Base-by-base conservation (phyloP, 1,139 yeast species). In the Geotrichum aggregatum region DNA sequence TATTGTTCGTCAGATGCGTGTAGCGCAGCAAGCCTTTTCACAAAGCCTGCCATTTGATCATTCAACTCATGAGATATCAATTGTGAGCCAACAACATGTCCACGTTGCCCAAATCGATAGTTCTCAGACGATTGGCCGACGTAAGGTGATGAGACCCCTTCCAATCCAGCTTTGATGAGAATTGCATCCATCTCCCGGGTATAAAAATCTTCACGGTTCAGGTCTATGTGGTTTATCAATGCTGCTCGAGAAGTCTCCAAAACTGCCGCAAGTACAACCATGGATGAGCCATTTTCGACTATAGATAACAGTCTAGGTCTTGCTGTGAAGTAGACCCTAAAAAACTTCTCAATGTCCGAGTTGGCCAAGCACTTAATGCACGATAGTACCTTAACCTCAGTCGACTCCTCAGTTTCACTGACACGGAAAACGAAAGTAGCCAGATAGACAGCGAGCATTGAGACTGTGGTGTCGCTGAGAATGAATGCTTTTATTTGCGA, bases 351-450 rank as follows among this genome's bases (percentile, higher is more conserved):
- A 18, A 42, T 7, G 31, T 47, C 42, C 11, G 28, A 57, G 31
- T 66, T 65, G 47, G 77, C 72, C 51, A 81, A 62, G 56, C 74
- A 68, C 54, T 72, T 69, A 62, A 78, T 70, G 14, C 84, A 64
- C 13, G 73, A 69, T 50, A 86, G 68, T 58, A 82, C 84, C 49
- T 82, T 76, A 8, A 75, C 61, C 51, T 76, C 81, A 54, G 79
- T 73, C 6, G 73, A 69, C 51, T 79, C 83, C 61, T 77, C 80
- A 8, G 76, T 76, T 0, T 76, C 68, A 5, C 77, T 77, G 1
- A 75, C 67, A 33, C 72, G 72, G 66, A 81, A 83, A 54, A 78
- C 75, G 43, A 70, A 68, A 0, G 84, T 76, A 10, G 81, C 81
- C 55, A 82, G 78, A 52, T 76, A 72, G 50, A 82, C 65, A 0